Evolutionary conservation across 164 flowering plant genomes (phyloP).

Genomic region (Pachysandra terminalis): DNA sequence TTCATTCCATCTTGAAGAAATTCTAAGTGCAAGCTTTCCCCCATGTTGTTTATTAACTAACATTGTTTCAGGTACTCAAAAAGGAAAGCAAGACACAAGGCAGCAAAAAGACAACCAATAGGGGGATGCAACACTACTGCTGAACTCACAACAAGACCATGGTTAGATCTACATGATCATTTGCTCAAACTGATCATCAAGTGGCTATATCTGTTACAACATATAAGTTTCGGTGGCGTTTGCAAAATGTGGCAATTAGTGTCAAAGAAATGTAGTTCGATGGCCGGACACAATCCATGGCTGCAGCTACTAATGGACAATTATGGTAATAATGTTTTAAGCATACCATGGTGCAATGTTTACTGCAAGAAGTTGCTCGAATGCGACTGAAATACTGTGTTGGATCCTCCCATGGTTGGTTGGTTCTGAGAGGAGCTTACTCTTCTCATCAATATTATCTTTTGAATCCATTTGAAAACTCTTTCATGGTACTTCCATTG

Average conservation of each 20-base stretch:
- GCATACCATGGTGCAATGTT: background rate
- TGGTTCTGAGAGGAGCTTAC: background rate
- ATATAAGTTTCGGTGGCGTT: constrained; percentile 12
- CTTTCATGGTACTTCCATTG: background rate
- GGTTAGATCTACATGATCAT: constrained; percentile 4
- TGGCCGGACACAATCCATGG: background rate
- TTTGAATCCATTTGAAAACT: background rate
- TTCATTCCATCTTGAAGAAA: no score
- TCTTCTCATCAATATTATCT: no score
- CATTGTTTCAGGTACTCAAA: no score
- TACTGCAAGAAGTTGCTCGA: background rate
- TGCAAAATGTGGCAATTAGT: constrained; percentile 7
- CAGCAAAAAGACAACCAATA: no score
- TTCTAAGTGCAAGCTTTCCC: no score
- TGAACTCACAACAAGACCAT: background rate
- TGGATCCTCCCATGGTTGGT: background rate
- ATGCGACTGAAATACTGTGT: background rate
- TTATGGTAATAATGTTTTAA: background rate
- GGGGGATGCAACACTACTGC: no score
- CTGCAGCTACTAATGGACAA: background rate
- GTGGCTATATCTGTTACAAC: constrained; percentile 5
- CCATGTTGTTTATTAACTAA: no score
- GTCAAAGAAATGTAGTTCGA: background rate
- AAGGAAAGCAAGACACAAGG: no score
- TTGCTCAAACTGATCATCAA: constrained; percentile 1